phyloP scores from a whole-genome alignment of 192 early-diverging fungal species.

The Helicostylum pulchrum region DNA sequence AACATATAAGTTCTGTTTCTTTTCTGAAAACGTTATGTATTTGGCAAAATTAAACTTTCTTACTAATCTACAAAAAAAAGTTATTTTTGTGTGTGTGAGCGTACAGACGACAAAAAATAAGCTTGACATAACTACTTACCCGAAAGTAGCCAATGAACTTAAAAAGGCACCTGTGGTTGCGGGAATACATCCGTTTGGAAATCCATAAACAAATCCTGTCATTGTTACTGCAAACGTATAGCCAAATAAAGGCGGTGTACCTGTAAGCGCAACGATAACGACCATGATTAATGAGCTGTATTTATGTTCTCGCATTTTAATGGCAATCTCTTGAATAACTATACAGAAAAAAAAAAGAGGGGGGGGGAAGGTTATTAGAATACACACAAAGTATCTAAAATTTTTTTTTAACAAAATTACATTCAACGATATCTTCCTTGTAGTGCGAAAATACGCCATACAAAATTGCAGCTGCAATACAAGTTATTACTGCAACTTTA shows the following conservation, averaged over 20 bases:
- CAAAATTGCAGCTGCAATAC: no score
- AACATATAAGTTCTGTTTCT: constrained; percentile 13
- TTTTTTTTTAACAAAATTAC: no score
- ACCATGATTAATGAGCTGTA: neutral
- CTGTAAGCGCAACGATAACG: neutral
- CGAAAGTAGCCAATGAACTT: constrained; percentile 3
- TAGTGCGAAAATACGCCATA: no score
- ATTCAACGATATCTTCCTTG: no score
- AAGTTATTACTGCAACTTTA: no score
- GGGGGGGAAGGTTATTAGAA: no score
- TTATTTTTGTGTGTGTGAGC: neutral
- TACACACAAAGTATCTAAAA: no score
- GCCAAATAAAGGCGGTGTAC: constrained; percentile 50
- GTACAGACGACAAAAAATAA: neutral
- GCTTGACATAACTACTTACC: neutral
- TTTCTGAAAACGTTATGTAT: constrained; percentile 11
- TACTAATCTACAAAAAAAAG: constrained; percentile 11
- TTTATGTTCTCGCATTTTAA: neutral
- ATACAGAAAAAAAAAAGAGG: no score
- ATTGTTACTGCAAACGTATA: constrained; percentile 38
- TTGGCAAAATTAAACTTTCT: constrained; percentile 17
- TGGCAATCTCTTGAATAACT: no score
- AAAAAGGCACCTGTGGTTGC: constrained; percentile 19
- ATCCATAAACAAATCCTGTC: constrained; percentile 49
- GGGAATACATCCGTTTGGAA: constrained; percentile 21